Evolutionary conservation across 495 filamentous ascomycete species (phyloP), one percentile per base, ranked within the genome.

Genomic region (Hypomontagnella monticulosa): DNA sequence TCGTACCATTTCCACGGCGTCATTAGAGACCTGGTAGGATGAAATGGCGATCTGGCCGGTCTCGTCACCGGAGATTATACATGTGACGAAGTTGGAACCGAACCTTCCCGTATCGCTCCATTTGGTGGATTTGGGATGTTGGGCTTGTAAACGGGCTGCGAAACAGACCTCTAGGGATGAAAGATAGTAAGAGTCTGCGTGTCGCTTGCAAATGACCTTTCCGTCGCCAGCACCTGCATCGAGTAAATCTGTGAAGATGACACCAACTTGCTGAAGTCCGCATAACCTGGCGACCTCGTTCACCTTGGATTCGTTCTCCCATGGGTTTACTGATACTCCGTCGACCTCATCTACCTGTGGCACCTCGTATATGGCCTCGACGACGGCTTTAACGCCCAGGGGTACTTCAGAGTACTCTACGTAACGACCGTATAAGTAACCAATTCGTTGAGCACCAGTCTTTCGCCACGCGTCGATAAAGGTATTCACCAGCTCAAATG

Each of bases 341-440:
- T 99, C 95, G n/a, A 89, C 71, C 73, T 99, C 95, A 67, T 91
- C 86, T 48, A 92, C 79, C 71, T 99, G 95, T 3, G 96, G 96
- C 4, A 93, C 92, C 70, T 99, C 95, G 66, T 97, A 99, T 63
- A 99, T 96, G 27, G 95, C 94, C 76, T 99, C 94, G 0, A 99
- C 93, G 7, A 99, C 88, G 1, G 95, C 95, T 75, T 99, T 99
- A 41, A 98, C 86, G 5, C 95, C 95, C 0, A 99, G 81, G 2
- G 95, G 95, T 10, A 98, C 93, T 69, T 96, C 92, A 9, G 87
- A 83, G 75, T 99, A 99, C 75, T 97, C 91, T 64, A 91, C 87
- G 70, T 96, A 96, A 41, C 89, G 86, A 20, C 95, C 95, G 71
- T 97, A 98, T 1, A 99, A 82, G 70, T 93, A 97, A 27, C 94